Percentiles rank a stretch among this genome's conserved stretches.
Conservation (phyloP, 352 stramenopile species). For the Nothophytophthora sp. region DNA sequence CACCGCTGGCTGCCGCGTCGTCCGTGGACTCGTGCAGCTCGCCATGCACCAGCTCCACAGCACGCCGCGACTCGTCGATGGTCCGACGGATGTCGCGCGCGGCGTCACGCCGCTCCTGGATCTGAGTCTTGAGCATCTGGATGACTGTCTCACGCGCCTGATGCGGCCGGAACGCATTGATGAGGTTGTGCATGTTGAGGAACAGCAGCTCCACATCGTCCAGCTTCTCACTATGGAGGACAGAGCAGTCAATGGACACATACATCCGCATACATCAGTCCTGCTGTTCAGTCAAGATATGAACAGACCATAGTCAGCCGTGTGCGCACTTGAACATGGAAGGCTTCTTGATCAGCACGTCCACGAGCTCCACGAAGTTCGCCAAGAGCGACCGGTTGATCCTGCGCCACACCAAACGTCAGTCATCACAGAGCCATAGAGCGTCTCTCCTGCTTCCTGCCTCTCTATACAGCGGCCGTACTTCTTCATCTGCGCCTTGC, state of each 20-base stretch:
- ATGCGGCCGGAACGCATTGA: slow-evolving; percentile 86
- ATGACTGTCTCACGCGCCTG: slow-evolving; percentile 85
- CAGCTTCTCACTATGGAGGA: slow-evolving; percentile 62
- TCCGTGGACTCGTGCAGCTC: slow-evolving; percentile 59
- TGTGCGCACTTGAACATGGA: slow-evolving; percentile 76
- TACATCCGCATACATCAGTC: no score
- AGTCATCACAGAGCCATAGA: not conserved
- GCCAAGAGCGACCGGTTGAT: slow-evolving; percentile 84
- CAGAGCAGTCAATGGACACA: no score
- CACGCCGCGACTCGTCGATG: slow-evolving; percentile 66
- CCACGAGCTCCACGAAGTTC: slow-evolving; percentile 85
- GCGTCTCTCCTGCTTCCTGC: not conserved
- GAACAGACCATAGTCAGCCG: no score
- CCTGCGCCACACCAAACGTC: no score
- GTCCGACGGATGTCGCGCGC: slow-evolving; percentile 72
- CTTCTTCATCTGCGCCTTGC: slow-evolving; percentile 85
- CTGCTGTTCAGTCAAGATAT: no score
- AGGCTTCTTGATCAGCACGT: slow-evolving; percentile 80
- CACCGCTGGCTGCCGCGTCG: slow-evolving; percentile 27
- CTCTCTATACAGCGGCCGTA: slow-evolving; percentile 7
- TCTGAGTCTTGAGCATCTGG: slow-evolving; percentile 79
- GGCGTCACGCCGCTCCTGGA: slow-evolving; percentile 74
- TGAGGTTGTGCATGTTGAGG: slow-evolving; percentile 91
- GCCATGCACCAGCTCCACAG: slow-evolving; percentile 59
- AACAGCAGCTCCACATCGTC: slow-evolving; percentile 87